A percentile compares a stretch with the other conserved stretches of the same genome.
These are phyloP conservation scores for Acacia pycnantha DNA, from an alignment of 331 rosid genomes.

Conservation along the genomic window DNA sequence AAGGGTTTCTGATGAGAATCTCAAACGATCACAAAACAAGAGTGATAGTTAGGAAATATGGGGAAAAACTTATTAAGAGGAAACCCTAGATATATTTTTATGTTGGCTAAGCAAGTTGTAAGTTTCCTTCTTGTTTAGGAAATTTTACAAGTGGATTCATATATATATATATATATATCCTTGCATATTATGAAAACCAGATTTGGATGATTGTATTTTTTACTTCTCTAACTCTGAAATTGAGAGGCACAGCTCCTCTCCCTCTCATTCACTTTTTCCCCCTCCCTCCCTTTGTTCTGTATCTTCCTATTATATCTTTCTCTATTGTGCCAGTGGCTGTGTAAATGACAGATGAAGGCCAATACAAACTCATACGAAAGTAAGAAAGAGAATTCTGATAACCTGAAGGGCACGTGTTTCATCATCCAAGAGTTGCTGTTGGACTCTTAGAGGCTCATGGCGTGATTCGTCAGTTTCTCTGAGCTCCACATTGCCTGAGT, in stretches of 20 bases:
- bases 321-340: background rate
- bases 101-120: background rate
- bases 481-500: conserved; percentile 41
- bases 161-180: too few relatives aligned
- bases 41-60: background rate
- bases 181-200: background rate
- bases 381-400: background rate
- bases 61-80: background rate
- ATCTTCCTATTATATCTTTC: background rate
- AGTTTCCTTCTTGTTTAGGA: background rate
- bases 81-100: background rate
- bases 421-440: conserved; percentile 77
- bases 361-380: conserved; percentile 7
- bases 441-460: conserved; percentile 63
- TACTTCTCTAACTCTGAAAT: background rate
- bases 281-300: background rate
- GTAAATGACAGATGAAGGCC: conserved; percentile 9
- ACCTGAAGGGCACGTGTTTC: conserved; percentile 99
- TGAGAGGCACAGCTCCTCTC: background rate
- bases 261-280: background rate
- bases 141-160: background rate
- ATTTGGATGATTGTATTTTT: background rate
- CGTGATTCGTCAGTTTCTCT: conserved; percentile 59
- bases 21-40: background rate
- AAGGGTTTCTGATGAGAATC: conserved; percentile 24